Evolutionary conservation across 1,139 yeast species (phyloP), one percentile per base, ranked within the genome.

Genomic region (Taphrina sp.): DNA sequence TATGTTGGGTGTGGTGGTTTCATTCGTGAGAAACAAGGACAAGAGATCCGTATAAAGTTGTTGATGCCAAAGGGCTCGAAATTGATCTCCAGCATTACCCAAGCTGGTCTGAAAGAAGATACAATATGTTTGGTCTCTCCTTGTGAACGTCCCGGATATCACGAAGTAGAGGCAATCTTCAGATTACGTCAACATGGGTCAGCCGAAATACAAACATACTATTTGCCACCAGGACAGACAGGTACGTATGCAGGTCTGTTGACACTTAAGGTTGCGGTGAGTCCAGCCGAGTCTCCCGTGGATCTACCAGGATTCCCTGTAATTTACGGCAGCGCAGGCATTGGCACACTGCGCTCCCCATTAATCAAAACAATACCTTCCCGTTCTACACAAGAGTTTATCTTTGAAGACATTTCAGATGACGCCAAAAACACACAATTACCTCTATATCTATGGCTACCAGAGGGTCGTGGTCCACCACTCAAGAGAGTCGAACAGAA

Each of bases 1-100:
- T 38, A 43, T 20, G 31, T 43, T 12, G 47, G 31, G 12, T 31
- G 37, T 17, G 47, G 29, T 12, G 26, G 47, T 17, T 16, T 19
- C 28, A n/a, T 43, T 17, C 47, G 37, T 4, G 34, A 36, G 7
- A 14, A 7, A 19, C 38, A 43, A 2, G 47, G 47, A 31, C 37
- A 43, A 20, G 47, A 43, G 14, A 8, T 43, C 17, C 28, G 14
- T 23, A 20, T 43, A n/a, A 14, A 31, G 4, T 16, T 43, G 29
- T 16, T 43, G 17, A 33, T 43, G 3, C 47, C 47, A 8, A 20
- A n/a, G 31, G 28, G 31, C 4, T 22, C 12, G 7, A 2, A 5
- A 20, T 12, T 43, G 5, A 20, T 43, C 31, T 26, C 31, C 12
- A 7, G 10, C 7, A 26, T 26, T 26, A 26, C 31, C 7, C 10